These are phyloP conservation scores for Chlamydomonas applanata DNA, from an alignment of 139 green algal genomes.

Conservation along the genomic window DNA sequence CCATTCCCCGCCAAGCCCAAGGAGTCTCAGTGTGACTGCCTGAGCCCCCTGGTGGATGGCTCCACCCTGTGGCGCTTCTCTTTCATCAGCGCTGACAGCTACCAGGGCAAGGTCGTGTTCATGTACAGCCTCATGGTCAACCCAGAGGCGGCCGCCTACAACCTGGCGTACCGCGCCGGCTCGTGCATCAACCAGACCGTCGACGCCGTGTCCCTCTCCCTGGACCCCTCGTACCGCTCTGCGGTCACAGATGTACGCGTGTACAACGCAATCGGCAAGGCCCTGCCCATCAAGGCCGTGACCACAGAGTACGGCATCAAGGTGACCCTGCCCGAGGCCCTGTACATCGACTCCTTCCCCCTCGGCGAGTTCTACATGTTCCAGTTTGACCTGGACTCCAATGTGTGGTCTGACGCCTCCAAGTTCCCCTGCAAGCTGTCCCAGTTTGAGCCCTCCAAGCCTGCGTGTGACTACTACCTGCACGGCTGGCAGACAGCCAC, in stretches of 20 bases:
- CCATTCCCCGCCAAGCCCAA: slow-evolving; percentile 10
- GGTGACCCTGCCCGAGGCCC: slow-evolving; percentile 3
- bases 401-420: slow-evolving; percentile 16
- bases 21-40: slow-evolving; percentile 29
- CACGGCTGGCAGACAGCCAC: slow-evolving; percentile 34
- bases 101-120: background rate
- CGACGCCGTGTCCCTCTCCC: slow-evolving; percentile 26
- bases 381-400: slow-evolving; percentile 19
- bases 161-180: slow-evolving; percentile 17
- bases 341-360: slow-evolving; percentile 10
- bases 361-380: slow-evolving; percentile 19
- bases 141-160: slow-evolving; percentile 8
- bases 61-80: slow-evolving; percentile 27
- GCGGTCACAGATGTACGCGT: background rate
- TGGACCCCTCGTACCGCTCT: background rate
- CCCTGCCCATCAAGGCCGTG: slow-evolving; percentile 1
- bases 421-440: slow-evolving; percentile 30
- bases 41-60: slow-evolving; percentile 37
- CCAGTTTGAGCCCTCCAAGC: slow-evolving; percentile 9
- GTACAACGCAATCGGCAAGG: background rate
- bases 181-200: slow-evolving; percentile 41
- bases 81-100: slow-evolving; percentile 18
- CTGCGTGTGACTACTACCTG: slow-evolving; percentile 40
- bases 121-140: slow-evolving; percentile 14
- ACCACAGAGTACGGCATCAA: slow-evolving; percentile 5